These are phyloP conservation scores for Lactarius sanguifluus DNA, from an alignment of 768 basidiomycete genomes.

Conservation along the genomic window DNA sequence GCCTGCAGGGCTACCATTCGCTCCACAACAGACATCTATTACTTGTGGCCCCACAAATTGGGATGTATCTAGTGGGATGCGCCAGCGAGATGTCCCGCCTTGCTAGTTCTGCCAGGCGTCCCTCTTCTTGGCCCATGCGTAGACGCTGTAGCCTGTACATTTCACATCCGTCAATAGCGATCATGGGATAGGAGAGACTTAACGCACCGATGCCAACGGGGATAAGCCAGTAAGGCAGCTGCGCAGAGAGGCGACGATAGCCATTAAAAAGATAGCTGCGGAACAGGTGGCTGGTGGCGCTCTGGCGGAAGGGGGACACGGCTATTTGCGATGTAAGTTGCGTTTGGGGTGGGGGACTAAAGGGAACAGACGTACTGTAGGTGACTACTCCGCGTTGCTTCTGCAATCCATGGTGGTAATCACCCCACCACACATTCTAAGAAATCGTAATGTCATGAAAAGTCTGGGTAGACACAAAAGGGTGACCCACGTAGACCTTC, in stretches of 20 bases:
- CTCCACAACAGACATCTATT: constrained; percentile 8
- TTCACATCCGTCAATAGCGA: constrained; percentile 5
- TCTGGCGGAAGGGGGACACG: constrained; percentile 75
- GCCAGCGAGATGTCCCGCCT: constrained; percentile 64
- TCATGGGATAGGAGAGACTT: background rate
- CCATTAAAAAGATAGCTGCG: constrained; percentile 81
- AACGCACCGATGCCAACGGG: constrained; percentile 70
- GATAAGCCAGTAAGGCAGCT: constrained; percentile 71
- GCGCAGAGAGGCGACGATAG: constrained; percentile 65
- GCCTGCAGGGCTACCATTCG: background rate
- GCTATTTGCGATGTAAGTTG: constrained; percentile 42
- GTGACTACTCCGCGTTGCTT: constrained; percentile 65
- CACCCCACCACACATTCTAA: constrained; percentile 90
- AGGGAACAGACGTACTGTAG: constrained; percentile 61
- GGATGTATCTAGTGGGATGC: constrained; percentile 25
- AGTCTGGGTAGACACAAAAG: background rate
- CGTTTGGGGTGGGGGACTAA: background rate
- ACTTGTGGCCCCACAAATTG: background rate
- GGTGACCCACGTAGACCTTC: constrained; percentile 69
- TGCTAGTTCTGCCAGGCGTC: constrained; percentile 68
- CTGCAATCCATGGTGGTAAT: constrained; percentile 56
- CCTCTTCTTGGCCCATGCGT: constrained; percentile 69
- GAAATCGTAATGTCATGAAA: background rate
- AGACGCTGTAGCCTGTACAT: constrained; percentile 66
- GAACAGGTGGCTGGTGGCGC: constrained; percentile 65